Percentiles rank a stretch among this genome's conserved stretches.
phyloP scores from a whole-genome alignment of 345 rosid species.

The thale cress (Arabidopsis thaliana) region DNA sequence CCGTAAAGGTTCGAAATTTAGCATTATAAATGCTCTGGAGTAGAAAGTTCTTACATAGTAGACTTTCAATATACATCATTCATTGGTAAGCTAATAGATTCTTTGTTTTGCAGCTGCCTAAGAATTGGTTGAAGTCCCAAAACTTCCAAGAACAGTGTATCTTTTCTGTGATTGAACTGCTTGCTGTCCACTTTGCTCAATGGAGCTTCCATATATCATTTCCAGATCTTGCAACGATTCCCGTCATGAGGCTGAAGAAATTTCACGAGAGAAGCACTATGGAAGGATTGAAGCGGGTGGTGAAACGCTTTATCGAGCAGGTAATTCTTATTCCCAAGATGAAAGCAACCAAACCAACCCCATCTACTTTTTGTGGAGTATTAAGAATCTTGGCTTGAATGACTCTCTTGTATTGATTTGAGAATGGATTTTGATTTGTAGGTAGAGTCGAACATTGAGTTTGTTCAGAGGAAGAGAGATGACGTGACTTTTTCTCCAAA shows the following conservation, averaged over 20 bases:
- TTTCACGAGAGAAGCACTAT: conserved; percentile 59
- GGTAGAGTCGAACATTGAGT: conserved; percentile 82
- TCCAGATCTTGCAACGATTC: conserved; percentile 87
- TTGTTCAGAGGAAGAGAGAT: conserved; percentile 79
- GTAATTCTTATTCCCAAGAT: conserved; percentile 43
- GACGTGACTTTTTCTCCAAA: conserved; percentile 88
- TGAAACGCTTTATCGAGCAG: conserved; percentile 83
- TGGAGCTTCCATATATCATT: conserved; percentile 93
- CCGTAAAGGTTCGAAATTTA: conserved; percentile 62
- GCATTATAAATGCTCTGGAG: not conserved
- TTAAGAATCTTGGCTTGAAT: conserved; percentile 13
- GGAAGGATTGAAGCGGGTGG: conserved; percentile 64
- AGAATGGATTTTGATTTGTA: conserved; percentile 31
- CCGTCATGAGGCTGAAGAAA: conserved; percentile 69
- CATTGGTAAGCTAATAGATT: conserved; percentile 13
- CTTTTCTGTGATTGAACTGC: conserved; percentile 67
- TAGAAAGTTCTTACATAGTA: not conserved
- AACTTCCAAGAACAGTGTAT: conserved; percentile 80
- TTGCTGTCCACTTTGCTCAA: conserved; percentile 75
- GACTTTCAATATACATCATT: conserved; percentile 12
- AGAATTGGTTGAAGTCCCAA: conserved; percentile 82
- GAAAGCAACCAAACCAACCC: not conserved
- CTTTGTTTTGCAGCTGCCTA: conserved; percentile 70
- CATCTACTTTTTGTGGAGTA: not conserved
- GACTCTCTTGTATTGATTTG: conserved; percentile 17